phyloP scores from a whole-genome alignment of 1,139 yeast genomes.

The Diutina sp. region DNA sequence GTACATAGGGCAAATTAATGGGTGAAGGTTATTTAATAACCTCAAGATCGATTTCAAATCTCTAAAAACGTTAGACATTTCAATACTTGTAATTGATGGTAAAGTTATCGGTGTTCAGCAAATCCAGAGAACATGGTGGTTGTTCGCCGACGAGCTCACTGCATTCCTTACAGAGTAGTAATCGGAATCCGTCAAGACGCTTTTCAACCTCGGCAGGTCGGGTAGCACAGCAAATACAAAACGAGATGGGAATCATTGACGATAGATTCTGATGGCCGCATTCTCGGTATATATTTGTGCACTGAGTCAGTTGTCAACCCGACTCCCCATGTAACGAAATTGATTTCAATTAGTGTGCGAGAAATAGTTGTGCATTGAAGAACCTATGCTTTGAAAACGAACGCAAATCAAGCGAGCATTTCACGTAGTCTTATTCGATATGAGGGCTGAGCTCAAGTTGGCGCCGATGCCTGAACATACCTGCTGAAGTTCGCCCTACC shows the following conservation, averaged over 20 bases:
- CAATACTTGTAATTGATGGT: not conserved
- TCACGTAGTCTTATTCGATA: no score
- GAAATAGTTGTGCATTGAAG: not conserved
- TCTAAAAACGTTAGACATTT: no score
- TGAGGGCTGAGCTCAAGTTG: no score
- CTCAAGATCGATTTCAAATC: not conserved
- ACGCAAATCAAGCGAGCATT: no score
- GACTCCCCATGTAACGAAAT: not conserved
- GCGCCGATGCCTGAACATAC: not conserved
- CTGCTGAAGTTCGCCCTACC: not conserved
- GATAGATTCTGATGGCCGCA: not conserved
- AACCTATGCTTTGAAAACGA: no score
- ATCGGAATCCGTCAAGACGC: not conserved
- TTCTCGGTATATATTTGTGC: not conserved
- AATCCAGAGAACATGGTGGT: not conserved
- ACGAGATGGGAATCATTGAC: not conserved
- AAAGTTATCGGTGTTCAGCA: not conserved
- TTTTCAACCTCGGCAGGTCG: not conserved
- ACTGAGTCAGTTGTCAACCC: not conserved
- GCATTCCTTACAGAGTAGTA: not conserved
- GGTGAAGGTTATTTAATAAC: not conserved
- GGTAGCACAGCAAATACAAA: not conserved
- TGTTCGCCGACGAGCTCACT: not conserved
- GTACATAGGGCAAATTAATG: not conserved
- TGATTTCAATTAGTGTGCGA: not conserved